phyloP scores from a whole-genome alignment of 768 basidiomycete species.

The Clitopilus passeckerianus region DNA sequence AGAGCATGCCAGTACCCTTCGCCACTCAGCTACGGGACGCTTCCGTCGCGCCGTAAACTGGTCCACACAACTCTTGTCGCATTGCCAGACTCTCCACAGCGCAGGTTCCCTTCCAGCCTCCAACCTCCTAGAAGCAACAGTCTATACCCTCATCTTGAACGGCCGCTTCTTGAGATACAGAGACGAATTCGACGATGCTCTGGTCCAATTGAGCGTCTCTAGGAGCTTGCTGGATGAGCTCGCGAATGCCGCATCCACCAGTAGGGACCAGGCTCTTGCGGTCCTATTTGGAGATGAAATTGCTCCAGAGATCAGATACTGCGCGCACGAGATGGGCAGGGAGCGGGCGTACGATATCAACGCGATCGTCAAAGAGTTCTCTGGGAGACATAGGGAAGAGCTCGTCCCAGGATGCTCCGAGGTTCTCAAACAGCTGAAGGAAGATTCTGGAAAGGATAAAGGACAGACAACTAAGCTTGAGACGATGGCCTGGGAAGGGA shows the following conservation, averaged over 20 bases:
- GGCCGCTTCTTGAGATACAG: constrained; percentile 80
- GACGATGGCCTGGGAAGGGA: constrained; percentile 72
- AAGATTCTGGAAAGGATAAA: constrained; percentile 30
- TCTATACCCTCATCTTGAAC: constrained; percentile 77
- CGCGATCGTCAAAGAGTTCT: constrained; percentile 62
- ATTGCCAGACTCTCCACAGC: constrained; percentile 60
- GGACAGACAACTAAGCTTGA: constrained; percentile 48
- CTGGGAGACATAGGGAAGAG: constrained; percentile 47
- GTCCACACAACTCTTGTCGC: constrained; percentile 72
- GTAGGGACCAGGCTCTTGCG: constrained; percentile 84
- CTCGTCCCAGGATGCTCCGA: constrained; percentile 61
- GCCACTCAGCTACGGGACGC: constrained; percentile 73
- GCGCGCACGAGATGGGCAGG: constrained; percentile 83
- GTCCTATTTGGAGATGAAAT: constrained; percentile 81
- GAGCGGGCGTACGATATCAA: constrained; percentile 79
- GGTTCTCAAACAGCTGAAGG: constrained; percentile 46
- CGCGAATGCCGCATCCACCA: constrained; percentile 57
- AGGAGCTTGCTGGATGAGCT: constrained; percentile 67
- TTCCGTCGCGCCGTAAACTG: constrained; percentile 78
- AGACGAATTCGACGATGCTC: constrained; percentile 69
- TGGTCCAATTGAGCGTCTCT: constrained; percentile 78
- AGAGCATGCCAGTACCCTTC: constrained; percentile 48
- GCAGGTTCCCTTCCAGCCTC: constrained; percentile 48
- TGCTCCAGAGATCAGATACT: constrained; percentile 87
- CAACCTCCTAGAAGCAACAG: constrained; percentile 61